Base-by-base conservation (phyloP, 257 asterid genomes). In the Penstemon newberryi region DNA sequence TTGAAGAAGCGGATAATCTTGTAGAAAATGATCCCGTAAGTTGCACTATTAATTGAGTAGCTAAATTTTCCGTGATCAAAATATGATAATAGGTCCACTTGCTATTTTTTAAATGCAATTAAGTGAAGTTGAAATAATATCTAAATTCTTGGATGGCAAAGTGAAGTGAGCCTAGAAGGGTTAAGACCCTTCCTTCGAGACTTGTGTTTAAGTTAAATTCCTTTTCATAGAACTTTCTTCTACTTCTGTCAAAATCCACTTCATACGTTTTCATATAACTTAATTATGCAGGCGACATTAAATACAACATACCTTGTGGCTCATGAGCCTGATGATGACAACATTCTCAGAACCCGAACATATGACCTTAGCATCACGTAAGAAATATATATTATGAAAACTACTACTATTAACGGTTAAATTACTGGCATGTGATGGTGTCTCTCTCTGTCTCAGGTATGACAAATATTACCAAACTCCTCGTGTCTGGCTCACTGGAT, bases 401-500 rank as follows among this genome's bases (percentile, higher is more conserved):
- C 51, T 37, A 8, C 7, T 59, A 10, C 7, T 59, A 10, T 56
- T 42, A 54, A 44, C 42, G 63, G 60, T 64, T 46, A 57, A 44
- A 63, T 53, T 18, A 71, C 46, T 60, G 11, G 64, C 9, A 54
- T 66, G 71, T 78, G 59, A 69, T 65, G 38, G 53, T 52, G 49
- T 66, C 65, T 75, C 50, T 69, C 61, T 49, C 72, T 75, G 42
- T 72, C 67, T 45, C 79, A 93, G 99, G 88, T 90, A 91, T 71
- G 99, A 94, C 87, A 89, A 94, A 77, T 94, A 91, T 67, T 94
- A 91, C 82, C 99, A 94, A 86, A 94, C 99, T 42, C 99, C 99
- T 72, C 91, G 97, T 60, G 96, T 94, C 70, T 94, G 99, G 99
- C 97, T 94, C 61, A 91, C 98, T 70, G 99, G 99, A 72, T 94